Evolutionary conservation across 148 eudicot genomes (phyloP).

Genomic region (Beta vulgaris): DNA sequence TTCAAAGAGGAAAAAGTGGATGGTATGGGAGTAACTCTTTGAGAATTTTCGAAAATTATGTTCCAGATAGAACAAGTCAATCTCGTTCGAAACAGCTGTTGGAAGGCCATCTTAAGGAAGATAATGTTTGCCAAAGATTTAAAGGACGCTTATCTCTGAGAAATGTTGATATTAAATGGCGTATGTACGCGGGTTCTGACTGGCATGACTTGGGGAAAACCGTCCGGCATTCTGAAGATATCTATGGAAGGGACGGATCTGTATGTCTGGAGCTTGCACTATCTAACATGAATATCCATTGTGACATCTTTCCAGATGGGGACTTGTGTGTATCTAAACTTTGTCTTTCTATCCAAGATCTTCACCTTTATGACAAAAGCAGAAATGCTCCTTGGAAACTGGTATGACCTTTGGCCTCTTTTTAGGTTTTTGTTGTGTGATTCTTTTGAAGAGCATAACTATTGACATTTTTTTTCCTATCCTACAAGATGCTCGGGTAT

Average conservation of each 20-base stretch:
- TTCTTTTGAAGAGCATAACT: background rate
- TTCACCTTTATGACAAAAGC: constrained; percentile 72
- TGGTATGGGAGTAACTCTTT: constrained; percentile 65
- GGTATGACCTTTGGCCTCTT: constrained; percentile 37
- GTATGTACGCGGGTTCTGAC: constrained; percentile 82
- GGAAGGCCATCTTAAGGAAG: constrained; percentile 24
- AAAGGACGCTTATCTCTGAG: constrained; percentile 63
- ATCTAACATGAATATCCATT: constrained; percentile 52
- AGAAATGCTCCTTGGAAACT: constrained; percentile 79
- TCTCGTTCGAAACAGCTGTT: constrained; percentile 28
- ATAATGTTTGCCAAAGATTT: constrained; percentile 34
- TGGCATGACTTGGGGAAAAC: constrained; percentile 51
- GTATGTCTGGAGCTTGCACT: constrained; percentile 65
- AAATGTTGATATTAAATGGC: constrained; percentile 68
- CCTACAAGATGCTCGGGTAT: constrained; percentile 61
- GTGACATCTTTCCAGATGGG: constrained; percentile 68
- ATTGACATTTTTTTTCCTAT: constrained; percentile 16
- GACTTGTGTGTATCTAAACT: constrained; percentile 56
- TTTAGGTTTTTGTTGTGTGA: background rate
- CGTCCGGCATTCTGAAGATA: constrained; percentile 30
- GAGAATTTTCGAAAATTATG: constrained; percentile 70
- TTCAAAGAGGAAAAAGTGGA: constrained; percentile 43
- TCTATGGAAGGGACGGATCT: constrained; percentile 51
- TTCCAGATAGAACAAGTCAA: constrained; percentile 36
- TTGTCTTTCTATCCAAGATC: constrained; percentile 57